Conservation (phyloP, 208 protist species). For the Acanthamoeba healyi region DNA sequence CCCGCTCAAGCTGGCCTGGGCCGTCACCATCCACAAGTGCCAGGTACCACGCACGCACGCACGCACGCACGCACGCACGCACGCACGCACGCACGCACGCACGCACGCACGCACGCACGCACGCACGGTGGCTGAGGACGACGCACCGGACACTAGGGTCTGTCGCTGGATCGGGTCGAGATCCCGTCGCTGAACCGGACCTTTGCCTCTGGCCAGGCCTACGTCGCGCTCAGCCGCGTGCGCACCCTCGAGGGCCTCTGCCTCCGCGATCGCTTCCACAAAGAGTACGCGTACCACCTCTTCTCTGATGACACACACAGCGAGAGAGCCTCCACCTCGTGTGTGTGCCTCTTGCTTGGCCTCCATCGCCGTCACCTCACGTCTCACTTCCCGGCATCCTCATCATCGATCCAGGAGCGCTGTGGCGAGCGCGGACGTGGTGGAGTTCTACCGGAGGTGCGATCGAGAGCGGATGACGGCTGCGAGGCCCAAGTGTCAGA, state of each 20-base stretch:
- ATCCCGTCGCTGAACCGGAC: not conserved
- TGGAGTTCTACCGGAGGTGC: not conserved
- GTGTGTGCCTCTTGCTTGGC: too few relatives aligned
- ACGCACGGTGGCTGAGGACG: constrained; percentile 19
- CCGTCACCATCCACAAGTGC: constrained; percentile 97
- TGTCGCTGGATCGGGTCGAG: constrained; percentile 11
- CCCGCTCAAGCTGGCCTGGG: constrained; percentile 96
- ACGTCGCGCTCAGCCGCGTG: constrained; percentile 53
- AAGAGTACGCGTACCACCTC: not conserved
- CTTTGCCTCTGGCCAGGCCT: constrained; percentile 7
- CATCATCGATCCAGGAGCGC: not conserved
- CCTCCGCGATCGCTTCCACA: constrained; percentile 1
- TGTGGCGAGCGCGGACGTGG: not conserved
- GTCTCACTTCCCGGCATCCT: not conserved
- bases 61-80: too few relatives aligned
- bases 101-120: not conserved
- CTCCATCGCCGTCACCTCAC: not conserved
- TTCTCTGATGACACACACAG: too few relatives aligned
- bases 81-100: not conserved
- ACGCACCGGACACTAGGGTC: too few relatives aligned
- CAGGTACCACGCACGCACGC: too few relatives aligned
- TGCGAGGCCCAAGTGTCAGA: too few relatives aligned
- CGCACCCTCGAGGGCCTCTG: constrained; percentile 5
- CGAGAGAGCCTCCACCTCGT: too few relatives aligned
- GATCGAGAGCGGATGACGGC: not conserved